Percentiles rank a stretch among this genome's conserved stretches.
Evolutionary conservation across 495 filamentous ascomycete genomes (phyloP).

Genomic region (Neurospora terricola): DNA sequence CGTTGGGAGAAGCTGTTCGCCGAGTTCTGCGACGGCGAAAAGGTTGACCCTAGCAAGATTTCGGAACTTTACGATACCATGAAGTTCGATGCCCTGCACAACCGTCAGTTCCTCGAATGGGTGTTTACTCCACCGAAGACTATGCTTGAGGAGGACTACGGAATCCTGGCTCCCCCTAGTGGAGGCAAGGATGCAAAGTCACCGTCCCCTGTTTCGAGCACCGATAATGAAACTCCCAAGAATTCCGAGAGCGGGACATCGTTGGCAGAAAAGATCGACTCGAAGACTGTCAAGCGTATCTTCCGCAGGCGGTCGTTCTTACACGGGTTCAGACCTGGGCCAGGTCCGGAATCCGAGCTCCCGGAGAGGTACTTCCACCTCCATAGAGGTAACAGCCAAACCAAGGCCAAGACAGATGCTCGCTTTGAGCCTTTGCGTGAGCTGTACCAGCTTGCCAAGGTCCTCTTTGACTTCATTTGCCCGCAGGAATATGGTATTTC

Average conservation of each 20-base stretch:
- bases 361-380: conserved; percentile 78
- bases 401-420: conserved; percentile 72
- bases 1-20: conserved; percentile 97
- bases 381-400: conserved; percentile 64
- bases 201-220: conserved; percentile 7
- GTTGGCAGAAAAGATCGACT: conserved; percentile 22
- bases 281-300: conserved; percentile 38
- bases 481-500: conserved; percentile 97
- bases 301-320: conserved; percentile 44
- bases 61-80: conserved; percentile 97
- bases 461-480: conserved; percentile 95
- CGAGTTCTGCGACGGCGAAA: conserved; percentile 93
- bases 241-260: conserved; percentile 22
- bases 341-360: conserved; percentile 30
- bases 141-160: conserved; percentile 55
- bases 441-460: conserved; percentile 84
- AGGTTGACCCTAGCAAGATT: conserved; percentile 96
- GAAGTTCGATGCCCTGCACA: conserved; percentile 98
- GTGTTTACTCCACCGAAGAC: conserved; percentile 76
- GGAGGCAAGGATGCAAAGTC: conserved; percentile 28
- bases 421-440: conserved; percentile 82
- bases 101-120: conserved; percentile 94
- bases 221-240: conserved; percentile 5
- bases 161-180: conserved; percentile 18
- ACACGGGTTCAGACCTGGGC: conserved; percentile 24